phyloP scores from a whole-genome alignment of 2,329 filamentous ascomycete species.

The Alternaria ventricosa region DNA sequence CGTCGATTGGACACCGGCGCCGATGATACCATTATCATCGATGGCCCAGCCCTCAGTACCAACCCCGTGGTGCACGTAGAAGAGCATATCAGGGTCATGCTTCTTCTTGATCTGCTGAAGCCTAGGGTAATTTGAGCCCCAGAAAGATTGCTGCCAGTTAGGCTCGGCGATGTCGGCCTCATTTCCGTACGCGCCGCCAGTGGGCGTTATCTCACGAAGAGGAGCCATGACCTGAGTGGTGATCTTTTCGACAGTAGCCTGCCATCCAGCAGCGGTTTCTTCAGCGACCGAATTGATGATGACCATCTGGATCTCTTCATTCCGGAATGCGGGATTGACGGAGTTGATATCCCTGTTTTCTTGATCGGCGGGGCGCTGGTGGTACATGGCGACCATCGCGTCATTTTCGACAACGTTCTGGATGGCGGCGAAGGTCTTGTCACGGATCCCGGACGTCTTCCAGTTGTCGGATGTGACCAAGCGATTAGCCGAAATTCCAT shows the following conservation, averaged over 20 bases:
- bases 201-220: slow-evolving; percentile 29
- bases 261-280: slow-evolving; percentile 31
- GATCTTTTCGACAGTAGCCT: slow-evolving; percentile 22
- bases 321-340: slow-evolving; percentile 42
- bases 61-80: slow-evolving; percentile 42
- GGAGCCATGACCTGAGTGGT: slow-evolving; percentile 32
- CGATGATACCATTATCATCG: slow-evolving; percentile 35
- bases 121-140: slow-evolving; percentile 43
- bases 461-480: slow-evolving; percentile 46
- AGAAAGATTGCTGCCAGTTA: slow-evolving; percentile 50
- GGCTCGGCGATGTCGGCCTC: slow-evolving; percentile 51
- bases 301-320: slow-evolving; percentile 32
- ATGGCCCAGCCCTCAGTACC: slow-evolving; percentile 42
- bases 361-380: slow-evolving; percentile 33
- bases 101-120: slow-evolving; percentile 38
- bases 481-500: slow-evolving; percentile 41
- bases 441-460: slow-evolving; percentile 31
- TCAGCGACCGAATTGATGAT: slow-evolving; percentile 27
- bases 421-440: slow-evolving; percentile 34
- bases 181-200: slow-evolving; percentile 47
- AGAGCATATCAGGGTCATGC: slow-evolving; percentile 40
- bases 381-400: slow-evolving; percentile 30
- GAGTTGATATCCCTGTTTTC: slow-evolving; percentile 29
- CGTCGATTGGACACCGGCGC: slow-evolving; percentile 40
- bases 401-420: slow-evolving; percentile 30